A percentile compares a stretch with the other conserved stretches of the same genome.
Evolutionary conservation across 257 asterid genomes (phyloP).

Genomic region (Salvia hispanica): DNA sequence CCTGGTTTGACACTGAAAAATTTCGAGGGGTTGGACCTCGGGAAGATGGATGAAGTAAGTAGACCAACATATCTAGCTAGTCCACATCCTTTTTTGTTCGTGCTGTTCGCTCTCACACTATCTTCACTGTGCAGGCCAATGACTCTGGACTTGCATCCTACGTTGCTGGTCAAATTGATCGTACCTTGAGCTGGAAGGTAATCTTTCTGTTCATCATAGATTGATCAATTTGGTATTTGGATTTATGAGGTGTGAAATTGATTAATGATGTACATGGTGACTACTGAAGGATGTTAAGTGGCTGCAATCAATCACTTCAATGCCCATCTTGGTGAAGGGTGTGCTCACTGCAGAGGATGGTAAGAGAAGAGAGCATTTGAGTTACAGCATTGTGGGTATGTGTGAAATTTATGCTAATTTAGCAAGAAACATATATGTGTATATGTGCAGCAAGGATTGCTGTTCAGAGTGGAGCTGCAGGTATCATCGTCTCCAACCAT

Average conservation of each 20-base stretch:
- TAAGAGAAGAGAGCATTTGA: constrained; percentile 30
- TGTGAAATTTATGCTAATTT: constrained; percentile 14
- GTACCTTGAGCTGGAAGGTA: constrained; percentile 93
- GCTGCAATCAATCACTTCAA: constrained; percentile 92
- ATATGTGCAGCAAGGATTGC: constrained; percentile 66
- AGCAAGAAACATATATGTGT: constrained; percentile 15
- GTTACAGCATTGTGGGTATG: not conserved
- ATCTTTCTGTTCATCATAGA: not conserved
- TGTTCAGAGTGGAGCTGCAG: constrained; percentile 88
- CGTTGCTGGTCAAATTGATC: constrained; percentile 90
- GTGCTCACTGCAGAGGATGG: constrained; percentile 94
- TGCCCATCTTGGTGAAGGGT: constrained; percentile 96
- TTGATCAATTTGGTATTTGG: not conserved
- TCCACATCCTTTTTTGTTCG: not conserved
- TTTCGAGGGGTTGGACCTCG: constrained; percentile 82
- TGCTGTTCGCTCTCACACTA: not conserved
- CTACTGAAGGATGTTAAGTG: constrained; percentile 78
- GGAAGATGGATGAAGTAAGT: constrained; percentile 79
- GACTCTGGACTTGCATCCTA: constrained; percentile 88
- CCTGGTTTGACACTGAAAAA: constrained; percentile 75
- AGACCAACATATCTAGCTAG: not conserved
- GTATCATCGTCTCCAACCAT: constrained; percentile 89
- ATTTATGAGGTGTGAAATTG: not conserved
- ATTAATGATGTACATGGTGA: constrained; percentile 6
- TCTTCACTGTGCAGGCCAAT: constrained; percentile 48